Percentiles rank a stretch among this genome's conserved stretches.
phyloP scores from a whole-genome alignment of 495 filamentous ascomycete genomes.

The Neurospora sp. region DNA sequence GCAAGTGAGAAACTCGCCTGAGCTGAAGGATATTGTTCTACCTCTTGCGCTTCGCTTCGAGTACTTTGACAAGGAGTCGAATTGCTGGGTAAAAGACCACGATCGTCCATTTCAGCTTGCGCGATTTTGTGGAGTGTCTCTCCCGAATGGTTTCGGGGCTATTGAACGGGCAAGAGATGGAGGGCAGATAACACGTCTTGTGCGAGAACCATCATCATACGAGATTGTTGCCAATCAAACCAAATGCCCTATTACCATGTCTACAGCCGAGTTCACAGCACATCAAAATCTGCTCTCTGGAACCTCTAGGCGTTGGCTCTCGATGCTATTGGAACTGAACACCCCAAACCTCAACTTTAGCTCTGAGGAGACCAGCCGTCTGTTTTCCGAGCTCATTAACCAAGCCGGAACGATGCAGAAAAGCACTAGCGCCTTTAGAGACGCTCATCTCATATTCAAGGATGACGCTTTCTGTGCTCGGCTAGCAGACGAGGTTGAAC shows the following conservation, averaged over 20 bases:
- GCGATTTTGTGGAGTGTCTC: neutral
- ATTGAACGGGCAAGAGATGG: neutral
- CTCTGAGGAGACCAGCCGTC: constrained; percentile 29
- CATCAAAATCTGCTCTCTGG: constrained; percentile 40
- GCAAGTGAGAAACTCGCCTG: neutral
- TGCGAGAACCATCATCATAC: constrained; percentile 39
- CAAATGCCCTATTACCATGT: constrained; percentile 35
- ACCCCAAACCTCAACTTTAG: constrained; percentile 45
- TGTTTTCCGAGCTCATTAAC: constrained; percentile 34
- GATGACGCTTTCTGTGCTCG: constrained; percentile 34
- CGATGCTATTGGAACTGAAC: constrained; percentile 40
- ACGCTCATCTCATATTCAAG: constrained; percentile 33
- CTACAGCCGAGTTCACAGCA: constrained; percentile 39
- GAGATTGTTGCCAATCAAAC: constrained; percentile 44
- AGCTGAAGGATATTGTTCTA: neutral
- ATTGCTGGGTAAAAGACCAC: neutral
- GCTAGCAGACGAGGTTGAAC: constrained; percentile 30
- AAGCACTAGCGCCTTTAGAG: constrained; percentile 22
- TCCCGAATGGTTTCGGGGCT: neutral
- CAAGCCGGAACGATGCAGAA: constrained; percentile 35
- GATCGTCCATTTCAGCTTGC: neutral
- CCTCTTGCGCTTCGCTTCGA: constrained; percentile 12
- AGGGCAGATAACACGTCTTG: neutral
- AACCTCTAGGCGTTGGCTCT: constrained; percentile 34
- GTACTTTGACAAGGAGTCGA: constrained; percentile 15